Evolutionary conservation across 2,329 filamentous ascomycete species (phyloP), one percentile per base, ranked within the genome.

Genomic region (Sarocladium kiliense): DNA sequence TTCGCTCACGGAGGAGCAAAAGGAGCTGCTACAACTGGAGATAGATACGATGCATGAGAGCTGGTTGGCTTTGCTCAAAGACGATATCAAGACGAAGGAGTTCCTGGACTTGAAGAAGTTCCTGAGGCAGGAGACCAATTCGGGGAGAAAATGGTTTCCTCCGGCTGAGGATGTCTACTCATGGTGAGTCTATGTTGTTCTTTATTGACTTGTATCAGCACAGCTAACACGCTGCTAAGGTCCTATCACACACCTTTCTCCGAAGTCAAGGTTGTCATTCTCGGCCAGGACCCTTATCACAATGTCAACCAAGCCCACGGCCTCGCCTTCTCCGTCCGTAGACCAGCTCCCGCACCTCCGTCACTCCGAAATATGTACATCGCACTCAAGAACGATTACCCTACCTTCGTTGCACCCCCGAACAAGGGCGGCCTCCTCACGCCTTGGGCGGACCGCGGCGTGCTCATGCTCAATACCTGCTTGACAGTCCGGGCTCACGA

Each of bases 281-380:
- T 97, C 55, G 94, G 94, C 61, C 94, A 99, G 75, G 94, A 99
- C 69, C 94, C 94, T 2, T 99, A 99, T 71, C 94, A 99, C 76
- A 96, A 96, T 69, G 71, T 84, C 69, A 95, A 95, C 71, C 94
- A 99, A 77, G 94, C 94, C 53, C 94, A 97, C 71, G 94, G 94
- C 42, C 85, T 99, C 57, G 93, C 89, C 68, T 99, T 99, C 79
- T 96, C 91, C 49, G 92, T 97, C 55, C 89, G 89, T 10, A 87
- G 93, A 2, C 94, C 94, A 0, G 96, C 91, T 0, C 83, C 84
- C 3, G 91, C 93, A 1, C 94, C 94, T 0, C 92, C 93, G 0
- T 96, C 91, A 1, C 85, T 99, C 16, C 84, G 84, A 64, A 99
- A 99, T 74, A 97, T 99, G 75, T 99, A 95, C 77, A 91, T 80